Evolutionary conservation across 108 stramenopile species (phyloP).

Genomic region (Thalassiosira profunda): DNA sequence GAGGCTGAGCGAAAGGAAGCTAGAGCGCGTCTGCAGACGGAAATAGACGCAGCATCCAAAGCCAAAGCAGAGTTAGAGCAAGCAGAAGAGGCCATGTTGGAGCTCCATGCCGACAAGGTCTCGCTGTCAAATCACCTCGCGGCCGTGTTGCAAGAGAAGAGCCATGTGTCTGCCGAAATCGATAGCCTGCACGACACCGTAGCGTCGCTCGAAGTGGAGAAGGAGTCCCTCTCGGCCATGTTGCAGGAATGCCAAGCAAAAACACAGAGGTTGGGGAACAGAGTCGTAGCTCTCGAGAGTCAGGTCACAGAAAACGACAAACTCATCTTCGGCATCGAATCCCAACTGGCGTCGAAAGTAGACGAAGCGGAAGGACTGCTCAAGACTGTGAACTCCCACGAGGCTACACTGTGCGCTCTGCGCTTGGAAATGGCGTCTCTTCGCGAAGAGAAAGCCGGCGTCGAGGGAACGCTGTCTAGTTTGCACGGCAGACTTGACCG

Average conservation of each 20-base stretch:
- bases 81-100: conserved; percentile 10
- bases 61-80: background rate
- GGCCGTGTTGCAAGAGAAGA: conserved; percentile 12
- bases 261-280: background rate
- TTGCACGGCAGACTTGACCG: conserved; percentile 10
- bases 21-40: background rate
- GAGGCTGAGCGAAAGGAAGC: background rate
- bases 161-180: conserved; percentile 14
- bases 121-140: conserved; percentile 8
- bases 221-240: background rate
- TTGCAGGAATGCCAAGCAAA: conserved; percentile 22
- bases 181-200: conserved; percentile 12
- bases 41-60: background rate
- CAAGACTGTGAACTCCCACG: conserved; percentile 7
- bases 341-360: conserved; percentile 17
- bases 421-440: conserved; percentile 8
- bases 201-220: conserved; percentile 17
- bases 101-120: conserved; percentile 1
- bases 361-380: conserved; percentile 7
- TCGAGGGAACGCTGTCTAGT: conserved; percentile 13
- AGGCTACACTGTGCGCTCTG: conserved; percentile 7
- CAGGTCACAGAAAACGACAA: conserved; percentile 11
- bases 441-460: background rate
- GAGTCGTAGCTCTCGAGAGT: conserved; percentile 3
- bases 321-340: conserved; percentile 17